phyloP scores from a whole-genome alignment of 352 stramenopile species.

The Globisporangium mamillatum region DNA sequence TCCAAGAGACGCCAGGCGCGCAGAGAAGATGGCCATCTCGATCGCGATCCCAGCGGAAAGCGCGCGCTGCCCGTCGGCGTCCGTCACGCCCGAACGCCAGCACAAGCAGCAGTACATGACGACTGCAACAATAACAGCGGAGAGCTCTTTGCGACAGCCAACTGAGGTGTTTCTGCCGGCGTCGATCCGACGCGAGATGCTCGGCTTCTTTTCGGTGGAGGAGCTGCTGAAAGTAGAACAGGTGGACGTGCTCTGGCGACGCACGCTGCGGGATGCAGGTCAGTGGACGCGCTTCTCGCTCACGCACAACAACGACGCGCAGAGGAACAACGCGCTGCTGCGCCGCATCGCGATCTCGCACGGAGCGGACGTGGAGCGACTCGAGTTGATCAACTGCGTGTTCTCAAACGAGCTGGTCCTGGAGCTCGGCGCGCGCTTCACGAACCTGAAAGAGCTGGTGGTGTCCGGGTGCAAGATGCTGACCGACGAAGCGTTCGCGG shows the following conservation, averaged over 20 bases:
- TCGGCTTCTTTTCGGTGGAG: slow-evolving; percentile 46
- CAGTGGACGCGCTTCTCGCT: slow-evolving; percentile 38
- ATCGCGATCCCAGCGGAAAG: slow-evolving; percentile 13
- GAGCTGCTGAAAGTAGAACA: slow-evolving; percentile 55
- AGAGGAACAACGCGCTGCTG: slow-evolving; percentile 28
- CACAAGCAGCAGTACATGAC: slow-evolving; percentile 1
- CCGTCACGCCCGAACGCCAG: not conserved
- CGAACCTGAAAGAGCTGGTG: slow-evolving; percentile 34
- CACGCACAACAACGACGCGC: slow-evolving; percentile 29
- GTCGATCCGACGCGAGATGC: slow-evolving; percentile 33
- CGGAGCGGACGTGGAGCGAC: slow-evolving; percentile 30
- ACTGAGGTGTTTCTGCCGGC: slow-evolving; percentile 24
- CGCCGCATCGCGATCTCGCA: slow-evolving; percentile 32
- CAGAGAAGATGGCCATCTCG: slow-evolving; percentile 12
- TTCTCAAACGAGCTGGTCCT: slow-evolving; percentile 31
- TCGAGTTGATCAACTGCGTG: slow-evolving; percentile 51
- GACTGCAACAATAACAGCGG: not conserved
- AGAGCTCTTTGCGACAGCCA: not conserved
- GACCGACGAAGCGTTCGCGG: slow-evolving; percentile 36
- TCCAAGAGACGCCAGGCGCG: not conserved
- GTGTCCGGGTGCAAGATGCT: slow-evolving; percentile 60
- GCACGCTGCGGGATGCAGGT: slow-evolving; percentile 22
- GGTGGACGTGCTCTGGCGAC: slow-evolving; percentile 34
- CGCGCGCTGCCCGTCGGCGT: not conserved
- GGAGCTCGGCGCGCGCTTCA: slow-evolving; percentile 33